Conservation (phyloP, 202 grass and related monocot genomes). For the Saccharum hybrid region DNA sequence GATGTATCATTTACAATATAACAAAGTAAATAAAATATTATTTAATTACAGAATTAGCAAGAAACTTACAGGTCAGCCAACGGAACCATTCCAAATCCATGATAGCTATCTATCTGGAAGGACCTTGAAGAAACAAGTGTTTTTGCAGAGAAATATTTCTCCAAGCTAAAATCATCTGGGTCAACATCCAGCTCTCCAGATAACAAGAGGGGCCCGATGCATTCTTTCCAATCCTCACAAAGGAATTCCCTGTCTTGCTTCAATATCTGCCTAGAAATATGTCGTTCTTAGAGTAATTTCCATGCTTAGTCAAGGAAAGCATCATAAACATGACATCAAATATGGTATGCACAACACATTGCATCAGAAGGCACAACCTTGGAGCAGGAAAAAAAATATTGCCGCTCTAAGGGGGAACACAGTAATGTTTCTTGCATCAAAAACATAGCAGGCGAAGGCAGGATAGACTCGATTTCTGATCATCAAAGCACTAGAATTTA, state of each 20-base stretch:
- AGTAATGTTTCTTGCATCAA: neutral
- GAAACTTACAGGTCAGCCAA: constrained; percentile 89
- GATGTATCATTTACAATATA: constrained; percentile 22
- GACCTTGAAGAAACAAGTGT: constrained; percentile 90
- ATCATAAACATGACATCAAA: constrained; percentile 7
- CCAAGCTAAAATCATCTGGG: constrained; percentile 67
- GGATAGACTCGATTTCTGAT: neutral
- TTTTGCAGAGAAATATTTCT: constrained; percentile 86
- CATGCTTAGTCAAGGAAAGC: neutral
- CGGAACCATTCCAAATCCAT: constrained; percentile 96
- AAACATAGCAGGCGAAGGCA: neutral
- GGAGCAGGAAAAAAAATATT: neutral
- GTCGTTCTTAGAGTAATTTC: constrained; percentile 31
- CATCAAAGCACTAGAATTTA: neutral
- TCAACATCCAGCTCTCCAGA: constrained; percentile 61
- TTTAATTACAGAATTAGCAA: constrained; percentile 18
- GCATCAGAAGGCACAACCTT: neutral
- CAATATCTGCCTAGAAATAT: constrained; percentile 76
- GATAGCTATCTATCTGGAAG: constrained; percentile 71
- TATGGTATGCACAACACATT: neutral
- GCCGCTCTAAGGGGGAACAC: neutral
- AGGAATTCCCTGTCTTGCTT: constrained; percentile 81
- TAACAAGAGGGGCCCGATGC: constrained; percentile 65
- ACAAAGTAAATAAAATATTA: constrained; percentile 12
- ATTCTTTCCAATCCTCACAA: constrained; percentile 89